Conservation (phyloP, 495 filamentous ascomycete species). For the Hypoxylon lienhwacheense region DNA sequence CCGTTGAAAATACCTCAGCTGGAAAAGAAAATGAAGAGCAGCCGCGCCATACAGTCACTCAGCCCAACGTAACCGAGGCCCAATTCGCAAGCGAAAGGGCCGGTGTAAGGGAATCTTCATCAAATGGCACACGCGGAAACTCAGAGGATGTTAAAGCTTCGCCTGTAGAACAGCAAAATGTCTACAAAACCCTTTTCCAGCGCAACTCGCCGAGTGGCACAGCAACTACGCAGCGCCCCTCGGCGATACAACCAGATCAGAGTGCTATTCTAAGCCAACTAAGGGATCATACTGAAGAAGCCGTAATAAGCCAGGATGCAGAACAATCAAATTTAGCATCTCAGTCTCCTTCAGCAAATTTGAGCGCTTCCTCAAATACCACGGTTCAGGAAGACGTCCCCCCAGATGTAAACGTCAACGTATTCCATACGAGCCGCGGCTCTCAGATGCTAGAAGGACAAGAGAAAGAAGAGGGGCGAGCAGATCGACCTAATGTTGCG, state of each 20-base stretch:
- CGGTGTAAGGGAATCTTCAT: background rate
- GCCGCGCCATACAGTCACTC: background rate
- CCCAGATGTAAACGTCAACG: slow-evolving; percentile 39
- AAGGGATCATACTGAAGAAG: slow-evolving; percentile 24
- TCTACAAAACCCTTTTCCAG: slow-evolving; percentile 5
- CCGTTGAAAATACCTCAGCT: slow-evolving; percentile 1
- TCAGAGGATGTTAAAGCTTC: slow-evolving; percentile 4
- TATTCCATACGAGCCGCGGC: slow-evolving; percentile 44
- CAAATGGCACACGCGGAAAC: slow-evolving; percentile 1
- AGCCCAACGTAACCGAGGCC: background rate
- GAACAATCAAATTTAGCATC: slow-evolving; percentile 1
- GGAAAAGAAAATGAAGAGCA: slow-evolving; percentile 2
- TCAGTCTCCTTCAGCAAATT: slow-evolving; percentile 9
- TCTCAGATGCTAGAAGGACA: slow-evolving; percentile 40
- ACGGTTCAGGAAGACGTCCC: slow-evolving; percentile 24
- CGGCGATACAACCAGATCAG: slow-evolving; percentile 36
- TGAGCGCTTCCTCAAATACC: slow-evolving; percentile 25
- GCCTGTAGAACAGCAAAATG: slow-evolving; percentile 4
- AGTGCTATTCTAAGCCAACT: slow-evolving; percentile 45
- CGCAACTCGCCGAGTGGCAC: slow-evolving; percentile 4
- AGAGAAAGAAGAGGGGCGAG: slow-evolving; percentile 11
- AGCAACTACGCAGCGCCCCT: slow-evolving; percentile 7
- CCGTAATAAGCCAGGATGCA: slow-evolving; percentile 10
- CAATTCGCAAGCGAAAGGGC: slow-evolving; percentile 1
- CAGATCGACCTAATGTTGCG: slow-evolving; percentile 16